Conservation (phyloP, 495 filamentous ascomycete species). For the Staphylotrichum tortipilum region DNA sequence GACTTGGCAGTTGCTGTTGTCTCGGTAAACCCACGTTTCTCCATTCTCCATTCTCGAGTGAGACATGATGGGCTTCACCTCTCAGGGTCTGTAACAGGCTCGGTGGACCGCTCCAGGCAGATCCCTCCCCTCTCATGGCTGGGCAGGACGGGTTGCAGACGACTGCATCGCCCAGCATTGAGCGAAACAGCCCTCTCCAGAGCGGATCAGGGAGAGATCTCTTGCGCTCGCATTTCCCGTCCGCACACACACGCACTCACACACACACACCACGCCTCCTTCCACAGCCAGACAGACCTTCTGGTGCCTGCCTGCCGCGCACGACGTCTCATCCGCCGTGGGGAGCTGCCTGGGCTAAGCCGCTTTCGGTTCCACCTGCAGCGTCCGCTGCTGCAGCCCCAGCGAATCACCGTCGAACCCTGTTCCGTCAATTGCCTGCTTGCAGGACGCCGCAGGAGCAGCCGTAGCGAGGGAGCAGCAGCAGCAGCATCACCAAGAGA, state of each 20-base stretch:
- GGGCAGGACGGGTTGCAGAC: background rate
- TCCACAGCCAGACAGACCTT: too few species aligned
- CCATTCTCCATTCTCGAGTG: background rate
- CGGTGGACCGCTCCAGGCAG: background rate
- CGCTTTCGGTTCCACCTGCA: slow-evolving; percentile 21
- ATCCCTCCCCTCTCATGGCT: background rate
- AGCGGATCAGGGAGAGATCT: slow-evolving; percentile 21
- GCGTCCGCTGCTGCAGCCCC: slow-evolving; percentile 8
- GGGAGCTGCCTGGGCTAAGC: slow-evolving; percentile 16
- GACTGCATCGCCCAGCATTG: slow-evolving; percentile 6
- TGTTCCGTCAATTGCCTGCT: slow-evolving; percentile 9
- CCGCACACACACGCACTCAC: too few species aligned
- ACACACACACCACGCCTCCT: too few species aligned
- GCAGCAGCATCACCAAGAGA: too few species aligned
- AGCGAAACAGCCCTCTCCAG: slow-evolving; percentile 4
- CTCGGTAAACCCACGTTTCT: background rate
- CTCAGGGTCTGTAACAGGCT: slow-evolving; percentile 2
- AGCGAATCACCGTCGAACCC: slow-evolving; percentile 18
- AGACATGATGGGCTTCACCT: background rate
- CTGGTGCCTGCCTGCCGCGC: slow-evolving; percentile 10
- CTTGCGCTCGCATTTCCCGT: slow-evolving; percentile 12
- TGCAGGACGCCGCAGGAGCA: too few species aligned
- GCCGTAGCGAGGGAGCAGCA: too few species aligned
- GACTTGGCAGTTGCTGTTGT: background rate
- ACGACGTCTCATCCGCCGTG: slow-evolving; percentile 14